These are phyloP conservation scores for Nigrospora oryzae DNA, from an alignment of 2,329 filamentous ascomycete species.

Conservation along the genomic window DNA sequence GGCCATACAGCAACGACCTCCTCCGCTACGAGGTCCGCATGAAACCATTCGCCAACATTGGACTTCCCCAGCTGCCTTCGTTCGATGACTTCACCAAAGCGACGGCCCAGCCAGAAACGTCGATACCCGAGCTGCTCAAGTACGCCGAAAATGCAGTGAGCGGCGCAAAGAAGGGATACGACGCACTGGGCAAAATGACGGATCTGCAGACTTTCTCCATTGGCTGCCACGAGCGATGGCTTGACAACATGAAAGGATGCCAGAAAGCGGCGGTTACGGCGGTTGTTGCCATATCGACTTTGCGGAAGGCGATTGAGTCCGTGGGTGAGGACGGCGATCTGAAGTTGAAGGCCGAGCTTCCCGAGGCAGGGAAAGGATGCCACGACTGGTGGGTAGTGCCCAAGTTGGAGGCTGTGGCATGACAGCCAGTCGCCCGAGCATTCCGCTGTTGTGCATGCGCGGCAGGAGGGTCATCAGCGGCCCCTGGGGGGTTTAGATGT, in stretches of 20 bases:
- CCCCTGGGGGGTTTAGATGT: no score
- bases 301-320: constrained; percentile 45
- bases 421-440: no score
- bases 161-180: constrained; percentile 45
- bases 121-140: constrained; percentile 30
- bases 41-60: constrained; percentile 68
- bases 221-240: constrained; percentile 54
- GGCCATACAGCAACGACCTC: constrained; percentile 59
- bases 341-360: constrained; percentile 42
- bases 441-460: no score
- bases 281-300: constrained; percentile 52
- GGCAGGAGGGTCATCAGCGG: no score
- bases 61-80: constrained; percentile 57
- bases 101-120: constrained; percentile 28
- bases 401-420: constrained; percentile 21
- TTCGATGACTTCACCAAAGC: constrained; percentile 50
- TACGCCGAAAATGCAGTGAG: constrained; percentile 36
- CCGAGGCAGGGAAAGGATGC: constrained; percentile 43
- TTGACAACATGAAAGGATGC: constrained; percentile 46
- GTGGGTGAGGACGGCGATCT: constrained; percentile 12
- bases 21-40: constrained; percentile 78
- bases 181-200: constrained; percentile 43
- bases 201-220: constrained; percentile 45
- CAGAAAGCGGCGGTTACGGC: constrained; percentile 65
- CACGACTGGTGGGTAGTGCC: constrained; percentile 61